A percentile compares a stretch with the other conserved stretches of the same genome.
Conservation (phyloP, 83 land plant genomes). For the Isoetes engelmannii region DNA sequence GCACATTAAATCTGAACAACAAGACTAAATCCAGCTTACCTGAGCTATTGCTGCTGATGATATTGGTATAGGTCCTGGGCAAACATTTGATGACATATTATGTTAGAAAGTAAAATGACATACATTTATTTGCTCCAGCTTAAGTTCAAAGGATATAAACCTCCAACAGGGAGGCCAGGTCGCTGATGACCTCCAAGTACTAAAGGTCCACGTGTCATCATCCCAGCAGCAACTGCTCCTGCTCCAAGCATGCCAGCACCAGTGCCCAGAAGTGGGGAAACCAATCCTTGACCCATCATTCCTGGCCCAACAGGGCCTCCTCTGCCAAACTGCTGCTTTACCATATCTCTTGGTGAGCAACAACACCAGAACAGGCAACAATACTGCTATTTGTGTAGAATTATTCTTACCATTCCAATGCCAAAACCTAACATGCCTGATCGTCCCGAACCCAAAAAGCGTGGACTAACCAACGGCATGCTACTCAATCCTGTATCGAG, state of each 20-base stretch:
- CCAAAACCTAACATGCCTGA: constrained; percentile 12
- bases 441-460: constrained; percentile 11
- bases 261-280: constrained; percentile 2
- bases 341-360: background rate
- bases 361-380: too few relatives aligned
- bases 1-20: background rate
- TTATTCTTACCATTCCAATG: constrained; percentile 7
- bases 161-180: constrained; percentile 4
- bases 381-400: too few relatives aligned
- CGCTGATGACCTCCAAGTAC: constrained; percentile 6
- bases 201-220: background rate
- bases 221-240: background rate
- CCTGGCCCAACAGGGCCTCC: constrained; percentile 1
- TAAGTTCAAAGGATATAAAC: background rate
- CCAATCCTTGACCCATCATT: background rate
- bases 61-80: constrained; percentile 9
- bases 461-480: constrained; percentile 8
- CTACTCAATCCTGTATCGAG: too few relatives aligned
- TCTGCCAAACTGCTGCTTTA: constrained; percentile 15
- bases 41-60: constrained; percentile 13
- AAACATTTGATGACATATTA: too few relatives aligned
- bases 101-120: too few relatives aligned
- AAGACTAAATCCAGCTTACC: background rate
- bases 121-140: too few relatives aligned
- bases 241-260: constrained; percentile 17